Evolutionary conservation across 495 filamentous ascomycete genomes (phyloP), one percentile per base, ranked within the genome.

Genomic region (Neurospora sp.): DNA sequence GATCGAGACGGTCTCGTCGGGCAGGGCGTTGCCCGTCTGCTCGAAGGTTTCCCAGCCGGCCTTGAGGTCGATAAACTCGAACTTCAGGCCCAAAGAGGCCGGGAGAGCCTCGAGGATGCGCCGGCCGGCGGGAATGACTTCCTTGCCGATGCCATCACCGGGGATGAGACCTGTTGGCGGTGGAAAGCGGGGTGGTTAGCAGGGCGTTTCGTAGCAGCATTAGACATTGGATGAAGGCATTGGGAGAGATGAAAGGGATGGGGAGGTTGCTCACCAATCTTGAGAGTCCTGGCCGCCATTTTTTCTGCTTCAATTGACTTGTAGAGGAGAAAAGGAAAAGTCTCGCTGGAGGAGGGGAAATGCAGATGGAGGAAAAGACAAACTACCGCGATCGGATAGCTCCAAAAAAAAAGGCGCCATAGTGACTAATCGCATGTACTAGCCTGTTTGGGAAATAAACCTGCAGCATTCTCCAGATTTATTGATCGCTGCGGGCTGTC

Each of bases 91-190:
- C 37, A 97, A 83, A 16, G 93, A 93, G 40, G 89, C 79, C 5
- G 94, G 93, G 2, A 98, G 90, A 41, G 96, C 90, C 85, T 98
- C 94, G 76, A 99, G 91, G 76, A 98, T 84, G 68, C 89, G 89
- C 71, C 94, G 92, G 72, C 95, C 96, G 70, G 96, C 94, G 75
- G 96, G 96, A 83, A 99, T 97, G 81, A 99, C 96, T 84, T 99
- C 96, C 79, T 92, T 93, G 81, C 96, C 96, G 82, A 99, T 99
- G 81, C 96, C 96, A 85, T 99, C 96, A 81, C 96, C 96, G 81
- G 96, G 93, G 78, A 98, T 97, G 79, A 99, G 91, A 79, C 94
- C 94, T 96, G 76, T 53, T 3, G 48, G 31, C 38, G 68, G 77
- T 20, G n/a, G 68, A 70, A 68, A 35, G 65, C 53, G 53, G 53